Percentiles rank a stretch among this genome's conserved stretches.
Evolutionary conservation across 2,329 filamentous ascomycete genomes (phyloP).

Genomic region (Aaosphaeria arxii): DNA sequence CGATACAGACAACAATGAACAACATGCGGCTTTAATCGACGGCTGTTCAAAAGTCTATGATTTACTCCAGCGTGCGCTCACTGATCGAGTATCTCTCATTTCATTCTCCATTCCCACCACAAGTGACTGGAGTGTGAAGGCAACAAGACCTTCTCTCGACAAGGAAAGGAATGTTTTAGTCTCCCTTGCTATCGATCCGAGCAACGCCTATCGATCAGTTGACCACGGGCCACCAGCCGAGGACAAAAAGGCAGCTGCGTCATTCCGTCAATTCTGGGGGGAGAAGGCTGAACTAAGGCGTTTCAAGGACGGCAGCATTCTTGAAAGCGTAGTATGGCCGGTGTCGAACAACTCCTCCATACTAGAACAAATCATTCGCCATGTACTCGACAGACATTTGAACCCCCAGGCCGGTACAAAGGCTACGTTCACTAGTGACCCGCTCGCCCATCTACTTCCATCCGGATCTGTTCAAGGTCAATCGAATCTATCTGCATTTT

Average conservation of each 20-base stretch:
- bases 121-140: conserved; percentile 35
- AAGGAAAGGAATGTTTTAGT: conserved; percentile 52
- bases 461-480: conserved; percentile 30
- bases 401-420: conserved; percentile 54
- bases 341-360: conserved; percentile 62
- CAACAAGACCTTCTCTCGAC: conserved; percentile 17
- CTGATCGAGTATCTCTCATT: conserved; percentile 69
- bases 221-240: conserved; percentile 88
- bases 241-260: conserved; percentile 74
- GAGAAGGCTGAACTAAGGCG: conserved; percentile 87
- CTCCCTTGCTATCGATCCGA: conserved; percentile 69
- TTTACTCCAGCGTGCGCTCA: conserved; percentile 68
- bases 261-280: conserved; percentile 91
- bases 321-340: conserved; percentile 86
- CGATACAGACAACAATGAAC: not conserved
- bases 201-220: conserved; percentile 70
- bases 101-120: conserved; percentile 28
- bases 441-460: conserved; percentile 45
- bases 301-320: conserved; percentile 92
- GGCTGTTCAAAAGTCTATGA: conserved; percentile 60
- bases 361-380: conserved; percentile 74
- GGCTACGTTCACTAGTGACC: conserved; percentile 45
- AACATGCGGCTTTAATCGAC: conserved; percentile 19
- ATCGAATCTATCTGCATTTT: conserved; percentile 57
- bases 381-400: conserved; percentile 69